Percentiles rank a stretch among this genome's conserved stretches.
Evolutionary conservation across 2,329 filamentous ascomycete species (phyloP).

Genomic region (Fusarium anthophilum): DNA sequence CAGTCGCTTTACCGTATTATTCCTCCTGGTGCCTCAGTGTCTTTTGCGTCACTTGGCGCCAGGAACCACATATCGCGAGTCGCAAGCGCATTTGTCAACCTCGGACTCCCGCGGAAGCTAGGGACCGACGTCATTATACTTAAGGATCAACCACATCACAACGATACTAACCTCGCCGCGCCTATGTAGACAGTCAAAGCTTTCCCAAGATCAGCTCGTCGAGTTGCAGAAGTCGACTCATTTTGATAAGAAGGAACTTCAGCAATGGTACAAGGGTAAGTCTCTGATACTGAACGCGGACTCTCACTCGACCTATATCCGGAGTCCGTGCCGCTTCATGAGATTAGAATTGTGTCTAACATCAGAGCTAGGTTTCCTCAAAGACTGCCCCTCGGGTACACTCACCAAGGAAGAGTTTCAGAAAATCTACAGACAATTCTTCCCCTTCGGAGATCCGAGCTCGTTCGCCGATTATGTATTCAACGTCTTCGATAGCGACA

Average conservation of each 20-base stretch:
- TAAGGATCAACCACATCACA: slow-evolving; percentile 7
- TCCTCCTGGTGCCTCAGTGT: not conserved
- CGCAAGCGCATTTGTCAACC: slow-evolving; percentile 35
- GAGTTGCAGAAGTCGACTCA: slow-evolving; percentile 97
- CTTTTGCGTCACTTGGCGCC: slow-evolving; percentile 16
- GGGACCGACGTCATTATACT: slow-evolving; percentile 40
- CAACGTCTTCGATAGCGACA: slow-evolving; percentile 98
- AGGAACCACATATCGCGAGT: slow-evolving; percentile 15
- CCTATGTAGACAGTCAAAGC: slow-evolving; percentile 86
- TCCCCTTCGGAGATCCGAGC: slow-evolving; percentile 96
- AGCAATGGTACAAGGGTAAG: slow-evolving; percentile 99
- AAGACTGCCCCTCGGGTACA: slow-evolving; percentile 97
- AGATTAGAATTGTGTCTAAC: slow-evolving; percentile 24
- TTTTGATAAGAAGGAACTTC: slow-evolving; percentile 99
- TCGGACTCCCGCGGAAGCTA: slow-evolving; percentile 32
- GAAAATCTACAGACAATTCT: slow-evolving; percentile 99
- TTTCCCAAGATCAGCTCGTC: slow-evolving; percentile 93
- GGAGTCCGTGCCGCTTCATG: not conserved
- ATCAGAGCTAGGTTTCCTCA: slow-evolving; percentile 80
- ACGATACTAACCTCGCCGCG: slow-evolving; percentile 33
- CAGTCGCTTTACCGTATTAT: not conserved
- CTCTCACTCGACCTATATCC: not conserved
- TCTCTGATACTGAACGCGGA: slow-evolving; percentile 1
- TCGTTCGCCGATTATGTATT: slow-evolving; percentile 99
- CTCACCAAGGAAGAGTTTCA: slow-evolving; percentile 99